phyloP scores from a whole-genome alignment of 495 filamentous ascomycete species.

The Thozetella sp. region DNA sequence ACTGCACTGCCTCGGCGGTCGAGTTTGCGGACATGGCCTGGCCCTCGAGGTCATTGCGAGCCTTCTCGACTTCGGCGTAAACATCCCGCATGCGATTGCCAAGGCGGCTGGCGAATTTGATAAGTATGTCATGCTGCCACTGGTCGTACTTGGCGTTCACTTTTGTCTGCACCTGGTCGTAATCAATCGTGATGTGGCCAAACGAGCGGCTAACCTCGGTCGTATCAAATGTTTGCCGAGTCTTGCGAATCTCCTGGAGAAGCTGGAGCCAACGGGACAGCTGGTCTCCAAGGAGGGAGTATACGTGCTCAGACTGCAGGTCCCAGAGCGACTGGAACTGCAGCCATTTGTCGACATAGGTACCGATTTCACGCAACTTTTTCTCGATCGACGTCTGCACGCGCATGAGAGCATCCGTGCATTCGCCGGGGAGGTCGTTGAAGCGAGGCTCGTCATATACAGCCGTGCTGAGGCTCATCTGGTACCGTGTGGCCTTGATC shows the following conservation, averaged over 20 bases:
- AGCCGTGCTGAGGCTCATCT: conserved; percentile 73
- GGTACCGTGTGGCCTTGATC: conserved; percentile 92
- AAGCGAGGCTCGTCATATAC: conserved; percentile 73
- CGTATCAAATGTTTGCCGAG: conserved; percentile 91
- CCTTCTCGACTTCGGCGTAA: conserved; percentile 84
- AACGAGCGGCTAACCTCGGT: conserved; percentile 89
- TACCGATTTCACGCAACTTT: conserved; percentile 72
- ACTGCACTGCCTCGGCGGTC: conserved; percentile 93
- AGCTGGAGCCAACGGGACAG: conserved; percentile 90
- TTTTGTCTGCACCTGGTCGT: conserved; percentile 96
- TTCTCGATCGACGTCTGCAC: conserved; percentile 82
- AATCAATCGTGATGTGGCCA: conserved; percentile 91
- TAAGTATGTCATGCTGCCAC: conserved; percentile 96
- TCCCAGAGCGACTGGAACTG: conserved; percentile 99
- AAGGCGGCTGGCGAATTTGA: conserved; percentile 86
- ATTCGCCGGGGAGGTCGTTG: conserved; percentile 81
- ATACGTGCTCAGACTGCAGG: conserved; percentile 91
- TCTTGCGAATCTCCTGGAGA: conserved; percentile 92
- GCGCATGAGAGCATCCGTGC: conserved; percentile 71
- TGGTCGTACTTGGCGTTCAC: conserved; percentile 99
- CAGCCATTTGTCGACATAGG: conserved; percentile 94
- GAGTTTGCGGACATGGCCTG: conserved; percentile 90
- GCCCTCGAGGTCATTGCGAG: conserved; percentile 83
- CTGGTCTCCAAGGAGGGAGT: conserved; percentile 87
- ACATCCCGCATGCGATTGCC: conserved; percentile 90